Conservation (phyloP, 306 rosid genomes). For the Quillaja saponaria region DNA sequence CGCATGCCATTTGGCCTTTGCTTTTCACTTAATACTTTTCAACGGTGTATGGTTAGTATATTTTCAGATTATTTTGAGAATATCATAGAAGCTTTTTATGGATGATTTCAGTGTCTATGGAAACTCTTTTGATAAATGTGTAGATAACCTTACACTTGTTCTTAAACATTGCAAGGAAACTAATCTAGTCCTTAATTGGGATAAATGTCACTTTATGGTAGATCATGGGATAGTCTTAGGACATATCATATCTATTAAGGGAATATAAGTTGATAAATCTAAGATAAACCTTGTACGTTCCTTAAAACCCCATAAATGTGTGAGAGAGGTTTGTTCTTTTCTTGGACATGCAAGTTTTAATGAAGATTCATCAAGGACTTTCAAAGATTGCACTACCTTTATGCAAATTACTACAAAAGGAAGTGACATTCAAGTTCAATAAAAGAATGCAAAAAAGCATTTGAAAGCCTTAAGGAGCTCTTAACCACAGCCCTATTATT, state of each 20-base stretch:
- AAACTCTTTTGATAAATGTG: too few species aligned
- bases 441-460: background rate
- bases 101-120: too few species aligned
- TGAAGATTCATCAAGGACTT: background rate
- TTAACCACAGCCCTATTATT: background rate
- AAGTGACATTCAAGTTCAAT: background rate
- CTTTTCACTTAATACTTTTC: too few species aligned
- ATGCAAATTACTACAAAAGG: background rate
- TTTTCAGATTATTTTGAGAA: too few species aligned
- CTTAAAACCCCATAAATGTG: background rate
- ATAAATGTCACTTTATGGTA: background rate
- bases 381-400: background rate
- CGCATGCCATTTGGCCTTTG: too few species aligned
- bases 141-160: too few species aligned
- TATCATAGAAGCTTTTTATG: too few species aligned
- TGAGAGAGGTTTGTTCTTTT: background rate
- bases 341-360: conserved; percentile 8
- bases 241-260: background rate
- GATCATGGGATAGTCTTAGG: background rate
- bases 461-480: background rate
- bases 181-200: too few species aligned
- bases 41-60: too few species aligned
- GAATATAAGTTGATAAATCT: background rate
- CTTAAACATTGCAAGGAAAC: too few species aligned
- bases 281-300: too few species aligned